phyloP scores from a whole-genome alignment of 1,284 basidiomycete genomes.

The Coniophora puteana region DNA sequence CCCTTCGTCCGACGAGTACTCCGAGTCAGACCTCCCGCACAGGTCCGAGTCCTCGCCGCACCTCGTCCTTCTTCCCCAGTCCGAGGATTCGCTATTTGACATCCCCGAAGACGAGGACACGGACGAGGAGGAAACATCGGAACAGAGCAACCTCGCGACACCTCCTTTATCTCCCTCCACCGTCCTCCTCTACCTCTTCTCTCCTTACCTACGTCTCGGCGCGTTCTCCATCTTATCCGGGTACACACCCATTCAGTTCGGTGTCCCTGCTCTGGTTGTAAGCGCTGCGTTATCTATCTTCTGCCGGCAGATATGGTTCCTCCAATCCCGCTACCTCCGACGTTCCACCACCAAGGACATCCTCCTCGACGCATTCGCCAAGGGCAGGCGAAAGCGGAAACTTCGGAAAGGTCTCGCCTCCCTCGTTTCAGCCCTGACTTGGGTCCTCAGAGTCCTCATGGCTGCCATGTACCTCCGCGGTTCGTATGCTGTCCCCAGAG shows the following conservation, averaged over 20 bases:
- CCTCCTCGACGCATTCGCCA: slow-evolving; percentile 56
- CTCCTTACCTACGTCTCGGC: slow-evolving; percentile 67
- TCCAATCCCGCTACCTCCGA: slow-evolving; percentile 65
- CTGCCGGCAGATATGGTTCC: slow-evolving; percentile 67
- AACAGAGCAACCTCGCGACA: slow-evolving; percentile 39
- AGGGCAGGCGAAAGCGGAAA: slow-evolving; percentile 44
- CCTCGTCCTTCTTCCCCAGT: slow-evolving; percentile 58
- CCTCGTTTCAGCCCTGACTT: slow-evolving; percentile 39
- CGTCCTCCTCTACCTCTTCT: slow-evolving; percentile 65
- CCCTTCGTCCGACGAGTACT: slow-evolving; percentile 3
- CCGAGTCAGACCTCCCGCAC: slow-evolving; percentile 4
- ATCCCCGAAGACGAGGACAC: slow-evolving; percentile 50
- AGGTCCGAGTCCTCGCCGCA: slow-evolving; percentile 37
- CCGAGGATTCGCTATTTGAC: slow-evolving; percentile 41
- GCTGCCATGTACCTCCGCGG: slow-evolving; percentile 62
- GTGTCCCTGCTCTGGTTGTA: slow-evolving; percentile 46
- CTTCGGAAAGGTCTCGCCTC: slow-evolving; percentile 37
- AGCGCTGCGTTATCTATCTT: slow-evolving; percentile 58
- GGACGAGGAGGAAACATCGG: too few species aligned
- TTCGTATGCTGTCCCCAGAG: slow-evolving; percentile 39
- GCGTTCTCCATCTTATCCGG: slow-evolving; percentile 54
- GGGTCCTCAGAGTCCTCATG: slow-evolving; percentile 44
- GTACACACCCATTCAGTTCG: slow-evolving; percentile 43
- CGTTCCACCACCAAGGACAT: slow-evolving; percentile 62
- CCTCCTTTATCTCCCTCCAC: slow-evolving; percentile 52